Percentiles rank a stretch among this genome's conserved stretches.
phyloP scores from a whole-genome alignment of 1,139 yeast genomes.

The Suhomyces yuchorum region DNA sequence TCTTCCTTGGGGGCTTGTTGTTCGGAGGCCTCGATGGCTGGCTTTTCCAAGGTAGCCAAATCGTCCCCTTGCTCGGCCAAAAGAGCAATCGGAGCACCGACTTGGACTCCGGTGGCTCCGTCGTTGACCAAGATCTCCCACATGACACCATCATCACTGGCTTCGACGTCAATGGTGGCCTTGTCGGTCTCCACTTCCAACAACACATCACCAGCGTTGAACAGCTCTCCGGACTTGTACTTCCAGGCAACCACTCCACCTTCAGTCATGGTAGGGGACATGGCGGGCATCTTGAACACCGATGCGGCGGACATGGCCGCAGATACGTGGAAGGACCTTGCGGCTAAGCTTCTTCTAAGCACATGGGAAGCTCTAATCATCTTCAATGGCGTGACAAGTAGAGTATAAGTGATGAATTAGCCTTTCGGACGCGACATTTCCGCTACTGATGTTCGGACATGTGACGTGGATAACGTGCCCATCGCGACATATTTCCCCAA shows the following conservation, averaged over 20 bases:
- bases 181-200: constrained; percentile 92
- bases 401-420: constrained; percentile 6
- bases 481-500: too few species aligned
- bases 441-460: constrained; percentile 12
- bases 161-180: constrained; percentile 91
- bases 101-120: constrained; percentile 78
- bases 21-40: constrained; percentile 39
- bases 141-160: constrained; percentile 86
- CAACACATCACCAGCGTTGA: constrained; percentile 81
- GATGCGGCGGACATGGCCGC: constrained; percentile 45
- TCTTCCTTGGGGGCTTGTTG: constrained; percentile 14
- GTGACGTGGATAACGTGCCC: too few species aligned
- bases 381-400: constrained; percentile 8
- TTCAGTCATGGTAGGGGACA: constrained; percentile 98
- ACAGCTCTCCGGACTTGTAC: constrained; percentile 76
- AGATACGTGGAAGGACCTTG: constrained; percentile 22
- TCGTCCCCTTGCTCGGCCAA: constrained; percentile 90
- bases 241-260: constrained; percentile 98
- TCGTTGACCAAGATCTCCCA: constrained; percentile 73
- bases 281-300: constrained; percentile 90
- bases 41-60: constrained; percentile 60
- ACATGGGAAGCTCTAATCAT: constrained; percentile 24
- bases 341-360: constrained; percentile 13
- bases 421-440: constrained; percentile 26
- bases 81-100: constrained; percentile 88